Evolutionary conservation across 2,329 filamentous ascomycete species (phyloP), one percentile per base, ranked within the genome.

Genomic region (Curvularia eragrostidis): DNA sequence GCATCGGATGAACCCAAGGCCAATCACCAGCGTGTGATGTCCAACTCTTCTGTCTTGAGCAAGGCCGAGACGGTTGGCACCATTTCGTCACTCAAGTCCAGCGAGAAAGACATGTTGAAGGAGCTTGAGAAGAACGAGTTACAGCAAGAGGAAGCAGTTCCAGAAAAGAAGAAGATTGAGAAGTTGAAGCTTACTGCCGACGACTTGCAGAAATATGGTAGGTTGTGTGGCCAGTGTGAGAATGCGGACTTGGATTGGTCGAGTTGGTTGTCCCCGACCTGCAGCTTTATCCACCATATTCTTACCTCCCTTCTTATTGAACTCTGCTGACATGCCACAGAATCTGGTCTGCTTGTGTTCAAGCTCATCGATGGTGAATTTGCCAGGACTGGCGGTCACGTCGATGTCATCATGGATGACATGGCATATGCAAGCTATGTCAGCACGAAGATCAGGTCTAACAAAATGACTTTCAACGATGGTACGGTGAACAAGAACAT

Each of bases 381-480:
- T 73, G 85, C 91, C 0, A 87, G 90, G 63, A 86, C 83, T 51
- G 86, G 93, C 65, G 89, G 87, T 28, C 89, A 91, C 61, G 82
- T 99, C 21, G 93, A 99, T 75, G 86, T 99, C 7, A 82, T 94
- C 62, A 95, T 98, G 75, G 95, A 99, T 75, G 95, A 99, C 74
- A 93, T 95, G 85, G 86, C 91, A 30, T 98, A 95, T 80, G 90
- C 95, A 0, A 90, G 93, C 0, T 98, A 97, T 74, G 84, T 86
- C 1, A 96, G 93, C 10, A 87, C 90, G 1, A 91, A 88, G 63
- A 89, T 93, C 30, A 88, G 86, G 70, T 85, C 83, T 39, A 89
- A 84, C 67, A 80, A 83, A 10, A 85, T 88, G 72, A 90, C 86
- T 51, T 92, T 98, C 76, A 91, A 95, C 67, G 95, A 99, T 78